A percentile compares a stretch with the other conserved stretches of the same genome.
These are phyloP conservation scores for Dictyophora rubrovolvata DNA, from an alignment of 768 basidiomycete genomes.

Conservation along the genomic window DNA sequence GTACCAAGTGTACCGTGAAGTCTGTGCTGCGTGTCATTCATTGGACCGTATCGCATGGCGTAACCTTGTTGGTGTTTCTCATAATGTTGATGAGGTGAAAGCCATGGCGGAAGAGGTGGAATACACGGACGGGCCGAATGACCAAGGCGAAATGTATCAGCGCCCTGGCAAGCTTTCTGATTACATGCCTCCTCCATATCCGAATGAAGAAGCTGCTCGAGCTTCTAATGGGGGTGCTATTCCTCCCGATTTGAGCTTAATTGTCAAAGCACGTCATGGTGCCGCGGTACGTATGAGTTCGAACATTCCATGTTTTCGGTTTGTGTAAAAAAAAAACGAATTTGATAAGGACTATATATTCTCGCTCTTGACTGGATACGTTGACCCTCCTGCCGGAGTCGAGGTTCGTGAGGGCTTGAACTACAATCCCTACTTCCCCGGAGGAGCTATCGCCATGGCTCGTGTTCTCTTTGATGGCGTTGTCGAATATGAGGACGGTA, in stretches of 20 bases:
- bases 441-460: conserved; percentile 97
- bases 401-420: conserved; percentile 96
- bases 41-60: conserved; percentile 99
- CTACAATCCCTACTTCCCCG: conserved; percentile 99
- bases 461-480: conserved; percentile 92
- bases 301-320: background rate
- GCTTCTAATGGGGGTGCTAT: conserved; percentile 90
- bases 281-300: conserved; percentile 64
- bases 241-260: conserved; percentile 94
- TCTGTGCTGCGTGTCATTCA: conserved; percentile 98
- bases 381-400: conserved; percentile 92
- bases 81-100: conserved; percentile 84
- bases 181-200: conserved; percentile 90
- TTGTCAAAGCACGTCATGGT: conserved; percentile 96
- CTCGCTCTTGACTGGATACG: conserved; percentile 92
- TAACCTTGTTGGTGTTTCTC: conserved; percentile 96
- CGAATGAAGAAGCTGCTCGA: conserved; percentile 96
- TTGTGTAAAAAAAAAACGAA: background rate
- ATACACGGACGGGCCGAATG: conserved; percentile 92
- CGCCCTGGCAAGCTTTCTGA: conserved; percentile 97
- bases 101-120: conserved; percentile 94
- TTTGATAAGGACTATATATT: conserved; percentile 82
- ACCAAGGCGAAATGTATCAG: conserved; percentile 96
- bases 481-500: conserved; percentile 94
- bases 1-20: conserved; percentile 96